A percentile compares a stretch with the other conserved stretches of the same genome.
phyloP scores from a whole-genome alignment of 2,329 filamentous ascomycete species.

The Xylariaceae sp. region DNA sequence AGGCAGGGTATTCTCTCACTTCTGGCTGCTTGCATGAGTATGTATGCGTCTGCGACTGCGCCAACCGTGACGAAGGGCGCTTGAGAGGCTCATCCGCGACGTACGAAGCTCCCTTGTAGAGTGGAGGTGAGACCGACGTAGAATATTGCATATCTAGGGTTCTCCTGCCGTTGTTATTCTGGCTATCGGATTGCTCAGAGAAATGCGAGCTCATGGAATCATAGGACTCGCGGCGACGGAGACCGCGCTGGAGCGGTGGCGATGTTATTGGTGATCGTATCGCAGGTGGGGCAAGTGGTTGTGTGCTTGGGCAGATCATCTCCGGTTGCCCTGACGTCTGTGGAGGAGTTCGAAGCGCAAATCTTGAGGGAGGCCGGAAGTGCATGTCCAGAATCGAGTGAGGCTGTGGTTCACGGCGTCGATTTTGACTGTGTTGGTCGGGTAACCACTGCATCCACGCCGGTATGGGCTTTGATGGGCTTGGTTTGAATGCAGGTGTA shows the following conservation, averaged over 20 bases:
- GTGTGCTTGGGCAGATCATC: conserved; percentile 27
- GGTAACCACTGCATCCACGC: conserved; percentile 49
- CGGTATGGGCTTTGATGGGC: conserved; percentile 58
- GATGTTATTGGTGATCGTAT: not conserved
- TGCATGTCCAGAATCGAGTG: conserved; percentile 37
- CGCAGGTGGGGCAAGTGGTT: not conserved
- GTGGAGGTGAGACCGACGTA: conserved; percentile 14
- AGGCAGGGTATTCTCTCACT: not conserved
- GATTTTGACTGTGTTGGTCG: conserved; percentile 20
- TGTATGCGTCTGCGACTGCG: not conserved
- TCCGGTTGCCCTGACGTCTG: not conserved
- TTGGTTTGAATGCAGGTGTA: conserved; percentile 53
- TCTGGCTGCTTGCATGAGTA: not conserved
- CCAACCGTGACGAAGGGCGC: conserved; percentile 44
- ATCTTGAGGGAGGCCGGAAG: conserved; percentile 23
- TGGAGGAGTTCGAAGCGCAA: not conserved
- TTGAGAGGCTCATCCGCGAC: conserved; percentile 48
- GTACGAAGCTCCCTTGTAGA: conserved; percentile 37
- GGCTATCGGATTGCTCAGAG: not conserved
- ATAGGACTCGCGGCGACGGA: not conserved
- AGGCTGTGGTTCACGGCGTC: conserved; percentile 23
- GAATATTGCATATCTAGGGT: not conserved
- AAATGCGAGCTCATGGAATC: conserved; percentile 1
- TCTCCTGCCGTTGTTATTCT: not conserved
- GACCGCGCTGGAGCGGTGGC: not conserved